Base-by-base conservation (phyloP, 371 early-diverging fungal species). In the Mortierella sp. region DNA sequence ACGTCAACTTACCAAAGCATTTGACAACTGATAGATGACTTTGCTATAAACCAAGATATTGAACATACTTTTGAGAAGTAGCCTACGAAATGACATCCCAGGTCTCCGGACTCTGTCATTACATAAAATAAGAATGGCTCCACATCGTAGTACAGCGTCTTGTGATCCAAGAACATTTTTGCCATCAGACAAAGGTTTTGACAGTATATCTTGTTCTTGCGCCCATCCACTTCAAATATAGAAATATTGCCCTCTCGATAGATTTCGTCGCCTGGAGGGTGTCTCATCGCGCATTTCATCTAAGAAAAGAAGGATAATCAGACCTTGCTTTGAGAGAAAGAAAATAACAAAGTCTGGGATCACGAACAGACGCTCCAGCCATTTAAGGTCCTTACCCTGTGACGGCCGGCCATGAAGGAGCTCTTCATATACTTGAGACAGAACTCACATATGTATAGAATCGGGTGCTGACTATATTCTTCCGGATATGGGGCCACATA, bases 101-200 rank as follows among this genome's bases (percentile, higher is more conserved):
- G 45, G 5, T 90, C 89, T 62, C 96, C 95, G 10, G 84, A 86
- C 73, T 93, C 91, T 12, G 95, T 94, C 89, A 99, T 90, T 45
- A 99, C 89, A 84, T 99, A 99, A 76, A 99, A 99, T 66, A 99
- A 83, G 83, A 99, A 99, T 0, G 99, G 98, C 72, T 99, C 99
- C 22, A 99, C 98, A 77, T 99, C 99, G 81, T 99, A 99, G 83
- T 98, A 99, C 30, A 99, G 89, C 1, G 99, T 99, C 84, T 99
- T 99, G 85, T 99, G 99, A 88, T 99, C 99, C 45, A 99, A 87
- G 85, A 99, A 99, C 90, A 98, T 93, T 85, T 99, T 99, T 20
- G 98, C 95, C 6, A 99, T 83, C 26, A 99, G 88, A 70, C 99
- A 98, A 40, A 99, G 88, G 84, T 99, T 99, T 76, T 97, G 96